Evolutionary conservation across 805 yeast genomes (phyloP).

Genomic region (Myxozyma sirexii): DNA sequence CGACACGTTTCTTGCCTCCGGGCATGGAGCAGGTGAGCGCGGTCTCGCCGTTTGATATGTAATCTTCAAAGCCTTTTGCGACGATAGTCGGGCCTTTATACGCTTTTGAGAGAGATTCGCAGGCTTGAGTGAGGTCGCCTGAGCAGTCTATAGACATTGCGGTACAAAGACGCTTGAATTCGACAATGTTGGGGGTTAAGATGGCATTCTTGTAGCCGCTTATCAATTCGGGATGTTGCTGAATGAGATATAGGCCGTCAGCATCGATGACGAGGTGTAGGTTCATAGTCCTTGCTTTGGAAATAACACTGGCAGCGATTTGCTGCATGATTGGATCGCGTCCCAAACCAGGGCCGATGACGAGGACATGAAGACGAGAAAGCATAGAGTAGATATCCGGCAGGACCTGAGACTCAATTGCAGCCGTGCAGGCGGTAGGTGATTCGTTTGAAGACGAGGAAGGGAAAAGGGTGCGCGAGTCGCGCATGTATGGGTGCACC

Average conservation of each 20-base stretch:
- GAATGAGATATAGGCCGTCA: constrained; percentile 74
- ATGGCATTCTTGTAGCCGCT: constrained; percentile 62
- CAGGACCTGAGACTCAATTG: constrained; percentile 46
- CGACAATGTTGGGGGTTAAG: constrained; percentile 88
- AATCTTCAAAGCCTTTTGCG: constrained; percentile 72
- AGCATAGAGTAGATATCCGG: constrained; percentile 61
- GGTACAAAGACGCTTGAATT: constrained; percentile 65
- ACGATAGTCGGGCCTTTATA: constrained; percentile 65
- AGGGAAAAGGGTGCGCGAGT: constrained; percentile 39
- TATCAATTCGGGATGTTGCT: constrained; percentile 58
- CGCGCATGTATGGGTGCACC: constrained; percentile 90
- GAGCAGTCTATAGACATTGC: constrained; percentile 9
- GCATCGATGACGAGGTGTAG: constrained; percentile 87
- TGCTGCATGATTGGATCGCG: constrained; percentile 70
- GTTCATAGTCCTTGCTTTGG: constrained; percentile 56
- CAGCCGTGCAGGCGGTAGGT: constrained; percentile 3
- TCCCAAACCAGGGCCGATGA: constrained; percentile 94
- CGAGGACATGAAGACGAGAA: constrained; percentile 73
- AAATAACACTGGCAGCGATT: constrained; percentile 59
- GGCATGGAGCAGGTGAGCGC: constrained; percentile 49
- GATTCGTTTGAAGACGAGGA: neutral
- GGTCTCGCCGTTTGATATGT: constrained; percentile 56
- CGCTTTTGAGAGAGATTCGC: constrained; percentile 49
- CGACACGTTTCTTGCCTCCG: constrained; percentile 82
- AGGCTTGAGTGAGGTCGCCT: constrained; percentile 23